A percentile compares a stretch with the other conserved stretches of the same genome.
phyloP scores from a whole-genome alignment of 2,329 filamentous ascomycete species.

The Paecilomyces niveus region DNA sequence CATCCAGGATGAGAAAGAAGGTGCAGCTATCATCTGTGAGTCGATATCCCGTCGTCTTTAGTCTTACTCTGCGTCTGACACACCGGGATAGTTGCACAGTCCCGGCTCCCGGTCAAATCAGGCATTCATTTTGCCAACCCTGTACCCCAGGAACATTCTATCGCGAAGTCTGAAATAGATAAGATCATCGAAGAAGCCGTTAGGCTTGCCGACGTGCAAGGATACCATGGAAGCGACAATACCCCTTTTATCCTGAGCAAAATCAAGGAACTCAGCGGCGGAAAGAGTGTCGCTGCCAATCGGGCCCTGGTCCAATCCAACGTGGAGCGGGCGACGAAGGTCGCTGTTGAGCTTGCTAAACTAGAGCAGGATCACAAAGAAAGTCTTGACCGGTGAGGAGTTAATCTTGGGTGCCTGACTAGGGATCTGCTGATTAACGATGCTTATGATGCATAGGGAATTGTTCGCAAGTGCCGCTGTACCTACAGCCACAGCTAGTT shows the following conservation, averaged over 20 bases:
- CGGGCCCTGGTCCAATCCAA: constrained; percentile 61
- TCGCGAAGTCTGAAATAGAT: constrained; percentile 66
- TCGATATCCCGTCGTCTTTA: constrained; percentile 7
- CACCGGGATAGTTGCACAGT: constrained; percentile 56
- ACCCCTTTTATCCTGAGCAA: constrained; percentile 76
- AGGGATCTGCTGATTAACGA: constrained; percentile 27
- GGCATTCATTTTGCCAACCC: constrained; percentile 87
- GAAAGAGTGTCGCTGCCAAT: constrained; percentile 68
- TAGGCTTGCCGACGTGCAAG: constrained; percentile 55
- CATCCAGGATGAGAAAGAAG: constrained; percentile 68
- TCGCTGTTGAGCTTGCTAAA: constrained; percentile 56
- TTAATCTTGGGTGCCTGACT: constrained; percentile 14
- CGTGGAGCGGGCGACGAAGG: constrained; percentile 56
- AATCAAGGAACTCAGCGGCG: constrained; percentile 70
- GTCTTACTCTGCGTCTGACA: constrained; percentile 2
- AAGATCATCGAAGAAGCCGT: constrained; percentile 62
- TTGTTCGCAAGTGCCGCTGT: constrained; percentile 25
- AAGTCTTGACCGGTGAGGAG: constrained; percentile 32
- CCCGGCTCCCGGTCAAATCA: constrained; percentile 62
- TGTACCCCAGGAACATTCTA: constrained; percentile 62
- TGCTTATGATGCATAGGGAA: constrained; percentile 23
- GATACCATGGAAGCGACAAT: constrained; percentile 65
- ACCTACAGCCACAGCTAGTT: constrained; percentile 12
- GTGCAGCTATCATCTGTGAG: constrained; percentile 76
- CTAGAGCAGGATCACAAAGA: constrained; percentile 37